These are phyloP conservation scores for Botrytis cinerea DNA, from an alignment of 2,329 filamentous ascomycete genomes.

Conservation along the genomic window DNA sequence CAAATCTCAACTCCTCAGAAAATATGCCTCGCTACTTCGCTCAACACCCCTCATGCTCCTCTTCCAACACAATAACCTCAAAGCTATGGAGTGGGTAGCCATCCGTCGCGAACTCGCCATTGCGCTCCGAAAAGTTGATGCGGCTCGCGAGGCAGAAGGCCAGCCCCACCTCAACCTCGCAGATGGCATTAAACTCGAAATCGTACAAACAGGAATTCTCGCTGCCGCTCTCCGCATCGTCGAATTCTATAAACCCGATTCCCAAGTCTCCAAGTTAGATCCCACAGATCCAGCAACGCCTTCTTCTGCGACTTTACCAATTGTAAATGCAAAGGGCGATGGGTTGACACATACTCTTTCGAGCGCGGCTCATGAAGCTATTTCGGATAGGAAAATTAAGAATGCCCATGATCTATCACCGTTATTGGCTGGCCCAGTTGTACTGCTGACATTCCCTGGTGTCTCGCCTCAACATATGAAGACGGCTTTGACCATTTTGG, in stretches of 20 bases:
- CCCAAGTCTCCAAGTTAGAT: constrained; percentile 37
- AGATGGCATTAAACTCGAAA: constrained; percentile 72
- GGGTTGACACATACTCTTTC: constrained; percentile 61
- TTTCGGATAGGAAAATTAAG: constrained; percentile 45
- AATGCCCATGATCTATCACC: constrained; percentile 66
- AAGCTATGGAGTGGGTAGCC: constrained; percentile 65
- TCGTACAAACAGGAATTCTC: constrained; percentile 88
- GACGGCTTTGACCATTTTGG: constrained; percentile 74
- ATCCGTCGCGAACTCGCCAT: constrained; percentile 64
- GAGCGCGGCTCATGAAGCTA: constrained; percentile 41
- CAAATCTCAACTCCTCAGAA: constrained; percentile 82
- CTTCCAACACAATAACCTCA: constrained; percentile 76
- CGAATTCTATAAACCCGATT: constrained; percentile 71
- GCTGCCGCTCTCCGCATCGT: constrained; percentile 80
- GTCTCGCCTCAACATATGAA: constrained; percentile 85
- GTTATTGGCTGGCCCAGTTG: constrained; percentile 79
- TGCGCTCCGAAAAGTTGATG: constrained; percentile 65
- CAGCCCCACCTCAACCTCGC: constrained; percentile 51
- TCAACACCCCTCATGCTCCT: constrained; percentile 70
- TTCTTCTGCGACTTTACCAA: constrained; percentile 30
- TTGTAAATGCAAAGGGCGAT: constrained; percentile 31
- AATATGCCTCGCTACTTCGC: constrained; percentile 71
- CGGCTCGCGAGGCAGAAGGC: constrained; percentile 49
- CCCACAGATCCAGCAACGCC: constrained; percentile 32
- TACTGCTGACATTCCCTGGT: constrained; percentile 74